Conservation (phyloP, 2,329 filamentous ascomycete species). For the Monilinia aucupariae region DNA sequence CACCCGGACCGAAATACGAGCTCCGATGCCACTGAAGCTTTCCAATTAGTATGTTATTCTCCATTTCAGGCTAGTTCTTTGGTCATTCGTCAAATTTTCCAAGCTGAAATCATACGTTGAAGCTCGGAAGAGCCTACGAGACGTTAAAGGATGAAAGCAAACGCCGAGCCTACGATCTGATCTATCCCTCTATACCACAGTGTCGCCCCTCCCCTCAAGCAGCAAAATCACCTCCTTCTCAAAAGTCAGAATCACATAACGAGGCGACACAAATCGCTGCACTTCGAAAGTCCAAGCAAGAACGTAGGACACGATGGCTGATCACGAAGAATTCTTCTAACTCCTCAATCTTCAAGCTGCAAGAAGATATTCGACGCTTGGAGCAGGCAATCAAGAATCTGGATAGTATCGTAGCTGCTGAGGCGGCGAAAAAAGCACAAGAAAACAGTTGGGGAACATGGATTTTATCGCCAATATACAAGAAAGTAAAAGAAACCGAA, state of each 20-base stretch:
- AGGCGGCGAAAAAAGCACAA: slow-evolving; percentile 31
- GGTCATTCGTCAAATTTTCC: not conserved
- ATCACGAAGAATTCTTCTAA: slow-evolving; percentile 27
- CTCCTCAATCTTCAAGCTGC: slow-evolving; percentile 21
- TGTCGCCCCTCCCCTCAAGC: not conserved
- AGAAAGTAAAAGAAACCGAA: slow-evolving; percentile 32
- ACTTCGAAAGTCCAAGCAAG: slow-evolving; percentile 32
- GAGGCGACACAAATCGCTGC: slow-evolving; percentile 31
- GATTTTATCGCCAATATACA: slow-evolving; percentile 33
- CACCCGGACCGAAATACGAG: slow-evolving; percentile 36
- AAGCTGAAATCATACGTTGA: not conserved
- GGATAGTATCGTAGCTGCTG: slow-evolving; percentile 29
- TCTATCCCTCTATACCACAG: slow-evolving; percentile 27
- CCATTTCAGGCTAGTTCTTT: not conserved
- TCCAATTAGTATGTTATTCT: slow-evolving; percentile 34
- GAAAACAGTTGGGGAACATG: slow-evolving; percentile 35
- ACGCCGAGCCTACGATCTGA: slow-evolving; percentile 34
- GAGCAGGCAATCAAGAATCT: slow-evolving; percentile 32
- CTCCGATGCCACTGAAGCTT: slow-evolving; percentile 34
- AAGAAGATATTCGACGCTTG: slow-evolving; percentile 27
- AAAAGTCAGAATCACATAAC: slow-evolving; percentile 10
- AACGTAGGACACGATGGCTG: slow-evolving; percentile 33
- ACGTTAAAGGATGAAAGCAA: slow-evolving; percentile 35
- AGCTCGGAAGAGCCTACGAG: slow-evolving; percentile 37
- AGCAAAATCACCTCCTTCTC: not conserved